phyloP scores from a whole-genome alignment of 257 asterid species.

The Plantago elongata region DNA sequence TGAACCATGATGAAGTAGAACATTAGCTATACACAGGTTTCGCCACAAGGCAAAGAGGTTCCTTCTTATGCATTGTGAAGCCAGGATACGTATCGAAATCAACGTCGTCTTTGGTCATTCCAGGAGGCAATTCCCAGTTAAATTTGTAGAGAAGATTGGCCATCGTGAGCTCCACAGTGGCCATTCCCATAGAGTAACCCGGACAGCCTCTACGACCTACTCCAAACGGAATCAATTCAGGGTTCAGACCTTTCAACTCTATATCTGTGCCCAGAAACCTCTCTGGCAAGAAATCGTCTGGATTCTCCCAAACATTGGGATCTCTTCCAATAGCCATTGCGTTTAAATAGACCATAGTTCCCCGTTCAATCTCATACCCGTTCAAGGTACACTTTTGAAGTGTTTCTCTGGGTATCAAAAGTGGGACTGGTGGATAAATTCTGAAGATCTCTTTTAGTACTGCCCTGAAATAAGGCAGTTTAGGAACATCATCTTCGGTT shows the following conservation, averaged over 20 bases:
- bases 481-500: constrained; percentile 3
- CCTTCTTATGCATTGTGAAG: constrained; percentile 8
- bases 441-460: not conserved
- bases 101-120: constrained; percentile 4
- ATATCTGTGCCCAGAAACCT: constrained; percentile 3
- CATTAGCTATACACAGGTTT: not conserved
- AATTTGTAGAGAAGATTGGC: constrained; percentile 16
- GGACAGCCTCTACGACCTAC: constrained; percentile 13
- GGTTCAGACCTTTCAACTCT: constrained; percentile 13
- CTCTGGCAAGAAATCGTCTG: constrained; percentile 11
- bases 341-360: constrained; percentile 8
- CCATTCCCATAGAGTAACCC: constrained; percentile 1
- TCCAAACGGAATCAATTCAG: constrained; percentile 10
- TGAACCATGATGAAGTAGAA: too few species aligned
- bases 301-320: constrained; percentile 7
- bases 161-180: constrained; percentile 2
- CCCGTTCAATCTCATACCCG: constrained; percentile 9
- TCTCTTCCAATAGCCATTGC: constrained; percentile 9
- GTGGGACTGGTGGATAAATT: constrained; percentile 12
- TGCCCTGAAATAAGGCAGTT: constrained; percentile 14
- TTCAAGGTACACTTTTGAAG: constrained; percentile 4
- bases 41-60: not conserved
- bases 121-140: constrained; percentile 16
- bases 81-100: not conserved
- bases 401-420: constrained; percentile 5